Conservation (phyloP, 148 eudicot genomes). For the Cornus florida region DNA sequence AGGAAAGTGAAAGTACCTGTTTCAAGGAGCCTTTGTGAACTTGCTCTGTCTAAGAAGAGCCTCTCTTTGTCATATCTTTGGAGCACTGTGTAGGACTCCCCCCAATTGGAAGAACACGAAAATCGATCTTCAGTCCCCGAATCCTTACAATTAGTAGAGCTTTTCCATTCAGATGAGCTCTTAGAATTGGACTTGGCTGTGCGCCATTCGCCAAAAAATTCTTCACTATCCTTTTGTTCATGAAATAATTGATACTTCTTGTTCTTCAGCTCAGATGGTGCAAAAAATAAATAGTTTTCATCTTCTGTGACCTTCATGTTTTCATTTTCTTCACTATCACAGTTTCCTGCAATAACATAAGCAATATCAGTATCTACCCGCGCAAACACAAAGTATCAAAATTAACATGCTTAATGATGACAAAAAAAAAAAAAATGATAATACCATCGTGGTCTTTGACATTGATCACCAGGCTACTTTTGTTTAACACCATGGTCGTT, state of each 20-base stretch:
- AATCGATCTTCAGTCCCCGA: conserved; percentile 82
- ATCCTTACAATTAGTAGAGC: conserved; percentile 70
- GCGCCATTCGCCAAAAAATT: conserved; percentile 56
- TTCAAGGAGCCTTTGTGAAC: conserved; percentile 87
- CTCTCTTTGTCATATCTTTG: conserved; percentile 93
- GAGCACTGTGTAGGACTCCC: conserved; percentile 92
- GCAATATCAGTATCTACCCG: background rate
- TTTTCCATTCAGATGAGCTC: conserved; percentile 92
- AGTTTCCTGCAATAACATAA: conserved; percentile 11
- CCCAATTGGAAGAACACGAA: conserved; percentile 91
- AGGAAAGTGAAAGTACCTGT: conserved; percentile 49
- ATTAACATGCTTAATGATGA: background rate
- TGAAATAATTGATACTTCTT: conserved; percentile 32
- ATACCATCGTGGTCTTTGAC: conserved; percentile 13
- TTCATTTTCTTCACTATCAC: background rate
- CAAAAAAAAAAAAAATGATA: background rate
- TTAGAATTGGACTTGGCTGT: conserved; percentile 89
- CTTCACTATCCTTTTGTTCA: conserved; percentile 39
- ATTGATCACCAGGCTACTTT: conserved; percentile 14
- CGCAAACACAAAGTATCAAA: no score
- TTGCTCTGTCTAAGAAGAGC: conserved; percentile 68
- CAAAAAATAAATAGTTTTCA: conserved; percentile 41
- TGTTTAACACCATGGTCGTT: background rate
- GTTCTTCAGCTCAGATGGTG: conserved; percentile 37
- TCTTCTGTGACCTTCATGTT: conserved; percentile 28